Evolutionary conservation across 208 protist species (phyloP), one percentile per base, ranked within the genome.

Genomic region (Leishmania tarentolae): DNA sequence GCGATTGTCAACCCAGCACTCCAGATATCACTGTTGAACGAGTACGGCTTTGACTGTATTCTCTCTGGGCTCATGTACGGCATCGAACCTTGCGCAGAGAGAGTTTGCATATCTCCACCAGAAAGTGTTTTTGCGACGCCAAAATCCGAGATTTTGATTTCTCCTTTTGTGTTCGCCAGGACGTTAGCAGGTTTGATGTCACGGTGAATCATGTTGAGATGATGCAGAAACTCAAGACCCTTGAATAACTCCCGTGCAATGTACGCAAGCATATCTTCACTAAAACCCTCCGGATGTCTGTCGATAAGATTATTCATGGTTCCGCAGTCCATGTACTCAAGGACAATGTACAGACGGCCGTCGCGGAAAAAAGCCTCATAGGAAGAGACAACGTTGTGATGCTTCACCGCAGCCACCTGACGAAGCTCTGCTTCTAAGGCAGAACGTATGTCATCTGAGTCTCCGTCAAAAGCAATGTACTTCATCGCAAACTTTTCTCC

Each of bases 121-220:
- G 87, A 93, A 82, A 97, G 94, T 19, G 83, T 95, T 76, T 95
- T 96, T 21, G 98, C 97, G 0, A 99, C 94, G 28, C 99, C 98
- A 89, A 99, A 99, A 86, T 99, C 99, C 13, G 96, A 98, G 19
- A 99, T 96, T 87, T 99, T 99, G 28, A 99, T 92, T 40, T 97
- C 87, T 68, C 98, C 98, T 21, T 97, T 94, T 11, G 89, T 92
- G 88, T 99, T 99, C 50, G 99, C 90, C 28, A 99, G 88, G 35
- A 99, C 89, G 86, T 99, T 99, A 37, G 93, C 95, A 21, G 98
- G 99, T 79, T 99, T 99, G 59, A 99, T 93, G 74, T 99, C 98
- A 44, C 98, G 90, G 82, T 99, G 99, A 83, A 99, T 93, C 84
- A 98, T 92, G 56, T 96, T 96, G 17, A 91, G 84, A 40, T 85